Percentiles rank a stretch among this genome's conserved stretches.
phyloP scores from a whole-genome alignment of 2,329 filamentous ascomycete species.

The Aureobasidium sp. region DNA sequence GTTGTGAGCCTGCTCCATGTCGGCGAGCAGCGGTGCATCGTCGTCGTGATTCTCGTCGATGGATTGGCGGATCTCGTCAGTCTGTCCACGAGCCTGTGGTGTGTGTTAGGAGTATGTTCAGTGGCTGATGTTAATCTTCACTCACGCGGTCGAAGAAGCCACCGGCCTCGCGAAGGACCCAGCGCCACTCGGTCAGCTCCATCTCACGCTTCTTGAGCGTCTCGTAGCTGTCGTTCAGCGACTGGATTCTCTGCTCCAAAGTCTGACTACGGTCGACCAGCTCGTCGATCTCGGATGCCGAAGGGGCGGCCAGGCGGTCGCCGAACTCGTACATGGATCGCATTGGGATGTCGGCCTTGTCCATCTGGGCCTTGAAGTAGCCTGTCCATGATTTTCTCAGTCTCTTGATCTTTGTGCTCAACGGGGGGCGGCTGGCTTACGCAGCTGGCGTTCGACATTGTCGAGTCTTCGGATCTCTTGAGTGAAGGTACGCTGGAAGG shows the following conservation, averaged over 20 bases:
- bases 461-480: slow-evolving; percentile 95
- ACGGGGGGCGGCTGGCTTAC: slow-evolving; percentile 44
- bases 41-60: slow-evolving; percentile 85
- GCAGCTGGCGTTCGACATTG: slow-evolving; percentile 95
- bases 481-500: slow-evolving; percentile 95
- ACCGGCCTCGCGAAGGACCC: slow-evolving; percentile 91
- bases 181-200: slow-evolving; percentile 95
- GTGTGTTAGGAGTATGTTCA: neutral
- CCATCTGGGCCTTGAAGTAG: slow-evolving; percentile 94
- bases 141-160: slow-evolving; percentile 81
- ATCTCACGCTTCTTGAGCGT: slow-evolving; percentile 96
- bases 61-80: slow-evolving; percentile 90
- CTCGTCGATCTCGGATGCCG: slow-evolving; percentile 92
- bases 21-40: slow-evolving; percentile 85
- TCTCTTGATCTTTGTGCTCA: neutral
- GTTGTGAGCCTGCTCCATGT: slow-evolving; percentile 79
- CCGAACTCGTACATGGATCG: slow-evolving; percentile 86
- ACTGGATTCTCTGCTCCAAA: slow-evolving; percentile 82
- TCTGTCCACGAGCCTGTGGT: slow-evolving; percentile 72
- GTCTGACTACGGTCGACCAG: slow-evolving; percentile 85
- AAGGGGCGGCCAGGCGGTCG: slow-evolving; percentile 71
- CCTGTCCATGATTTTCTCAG: slow-evolving; percentile 43
- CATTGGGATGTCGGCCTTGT: slow-evolving; percentile 79
- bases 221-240: slow-evolving; percentile 96
- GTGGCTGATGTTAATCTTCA: neutral